Percentiles rank a stretch among this genome's conserved stretches.
Conservation (phyloP, 2,329 filamentous ascomycete genomes). For the Colletotrichum lupini region DNA sequence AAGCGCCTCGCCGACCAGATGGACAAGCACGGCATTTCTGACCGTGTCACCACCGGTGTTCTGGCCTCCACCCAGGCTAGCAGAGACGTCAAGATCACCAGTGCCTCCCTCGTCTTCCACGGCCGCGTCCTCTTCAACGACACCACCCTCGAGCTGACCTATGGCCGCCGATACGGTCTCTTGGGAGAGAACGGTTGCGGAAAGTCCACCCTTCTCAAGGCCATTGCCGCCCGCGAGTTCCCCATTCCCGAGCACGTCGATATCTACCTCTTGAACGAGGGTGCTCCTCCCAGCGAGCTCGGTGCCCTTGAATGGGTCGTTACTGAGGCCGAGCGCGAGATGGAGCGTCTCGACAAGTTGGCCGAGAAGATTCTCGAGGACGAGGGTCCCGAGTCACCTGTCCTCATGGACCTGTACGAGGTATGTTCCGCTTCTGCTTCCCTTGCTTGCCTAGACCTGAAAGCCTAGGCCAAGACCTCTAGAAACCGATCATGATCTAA, state of each 20-base stretch:
- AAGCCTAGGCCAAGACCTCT: fast-evolving
- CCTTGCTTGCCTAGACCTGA: not conserved
- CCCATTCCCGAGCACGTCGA: conserved; percentile 97
- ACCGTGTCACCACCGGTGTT: conserved; percentile 98
- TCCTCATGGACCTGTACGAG: conserved; percentile 95
- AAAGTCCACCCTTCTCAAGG: conserved; percentile 97
- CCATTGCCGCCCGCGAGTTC: conserved; percentile 92
- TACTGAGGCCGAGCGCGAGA: conserved; percentile 90
- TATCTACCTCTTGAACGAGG: conserved; percentile 98
- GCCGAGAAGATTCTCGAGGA: conserved; percentile 93
- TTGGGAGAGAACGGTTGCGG: conserved; percentile 99
- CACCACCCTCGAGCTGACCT: conserved; percentile 91
- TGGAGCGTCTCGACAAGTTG: conserved; percentile 87
- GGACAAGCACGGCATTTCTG: conserved; percentile 95
- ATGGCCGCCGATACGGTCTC: conserved; percentile 91
- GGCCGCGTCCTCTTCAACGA: conserved; percentile 96
- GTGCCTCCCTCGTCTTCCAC: conserved; percentile 94
- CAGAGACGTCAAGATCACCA: conserved; percentile 97
- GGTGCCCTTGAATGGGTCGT: conserved; percentile 98
- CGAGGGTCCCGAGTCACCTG: conserved; percentile 89
- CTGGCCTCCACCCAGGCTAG: conserved; percentile 85
- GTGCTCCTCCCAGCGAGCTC: conserved; percentile 87
- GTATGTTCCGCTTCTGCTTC: conserved; percentile 61
- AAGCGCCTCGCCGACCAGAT: conserved; percentile 92
- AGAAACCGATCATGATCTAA: conserved; percentile 18